A percentile compares a stretch with the other conserved stretches of the same genome.
These are phyloP conservation scores for Rubus idaeus DNA, from an alignment of 306 rosid genomes.

Conservation along the genomic window DNA sequence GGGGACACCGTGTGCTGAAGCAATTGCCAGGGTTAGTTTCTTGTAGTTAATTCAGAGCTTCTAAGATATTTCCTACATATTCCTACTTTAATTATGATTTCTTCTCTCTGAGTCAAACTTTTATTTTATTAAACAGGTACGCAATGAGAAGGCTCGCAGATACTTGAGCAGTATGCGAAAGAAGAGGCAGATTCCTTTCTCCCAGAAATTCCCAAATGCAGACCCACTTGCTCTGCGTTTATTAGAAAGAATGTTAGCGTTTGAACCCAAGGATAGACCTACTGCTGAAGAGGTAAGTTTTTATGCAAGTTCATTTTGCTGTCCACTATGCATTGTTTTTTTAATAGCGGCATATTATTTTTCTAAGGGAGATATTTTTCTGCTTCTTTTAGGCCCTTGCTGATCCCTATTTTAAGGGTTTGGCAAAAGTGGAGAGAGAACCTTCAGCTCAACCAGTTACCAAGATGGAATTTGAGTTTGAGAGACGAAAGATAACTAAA, in stretches of 20 bases:
- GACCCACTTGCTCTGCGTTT: constrained; percentile 95
- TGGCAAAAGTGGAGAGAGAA: constrained; percentile 98
- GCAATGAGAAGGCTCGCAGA: constrained; percentile 97
- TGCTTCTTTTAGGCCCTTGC: constrained; percentile 74
- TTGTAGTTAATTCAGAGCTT: constrained; percentile 9
- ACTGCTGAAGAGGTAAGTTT: constrained; percentile 84
- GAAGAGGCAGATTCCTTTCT: constrained; percentile 83
- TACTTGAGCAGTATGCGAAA: constrained; percentile 94
- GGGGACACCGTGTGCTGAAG: constrained; percentile 89
- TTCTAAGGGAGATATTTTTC: constrained; percentile 23
- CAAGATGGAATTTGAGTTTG: constrained; percentile 99
- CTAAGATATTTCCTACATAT: background rate
- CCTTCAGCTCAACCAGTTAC: constrained; percentile 97
- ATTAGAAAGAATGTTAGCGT: constrained; percentile 94
- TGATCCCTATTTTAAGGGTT: constrained; percentile 96
- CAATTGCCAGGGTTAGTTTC: constrained; percentile 84
- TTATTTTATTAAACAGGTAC: constrained; percentile 47
- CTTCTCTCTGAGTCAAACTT: constrained; percentile 9
- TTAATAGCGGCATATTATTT: constrained; percentile 9
- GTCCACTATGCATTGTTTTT: background rate
- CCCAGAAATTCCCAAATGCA: constrained; percentile 90
- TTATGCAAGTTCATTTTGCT: constrained; percentile 22
- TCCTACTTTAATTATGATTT: too few species aligned
- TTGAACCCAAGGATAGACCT: constrained; percentile 98
- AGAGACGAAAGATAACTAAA: constrained; percentile 95